Base-by-base conservation (phyloP, 306 rosid species). In the Castanospermum australe region DNA sequence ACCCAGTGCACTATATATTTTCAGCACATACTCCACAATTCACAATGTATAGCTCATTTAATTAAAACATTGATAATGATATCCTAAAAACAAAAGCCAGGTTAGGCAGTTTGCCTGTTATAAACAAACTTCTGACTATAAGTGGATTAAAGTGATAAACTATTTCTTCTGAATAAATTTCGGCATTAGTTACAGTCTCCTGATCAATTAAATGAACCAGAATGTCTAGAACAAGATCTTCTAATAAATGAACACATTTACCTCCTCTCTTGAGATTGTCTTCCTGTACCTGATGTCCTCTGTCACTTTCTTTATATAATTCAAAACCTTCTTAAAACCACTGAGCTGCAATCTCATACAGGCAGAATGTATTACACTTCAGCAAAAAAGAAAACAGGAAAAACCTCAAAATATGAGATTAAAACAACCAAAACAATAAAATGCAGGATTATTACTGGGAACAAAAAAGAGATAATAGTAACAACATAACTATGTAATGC, bases 311-410 rank as follows among this genome's bases (percentile, higher is more conserved):
- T 96, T 96, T 8, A 90, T 90, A 84, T 96, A 93, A 82, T 96
- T 96, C 84, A 96, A 50, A 78, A 96, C 99, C 84, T 96, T 96
- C 90, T 96, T 96, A 73, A 91, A 96, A 78, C 99, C 99, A 64
- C 97, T 93, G 77, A 96, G 98, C 99, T 96, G 98, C 89, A 86
- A 83, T 81, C 64, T 35, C 85, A 78, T 45, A 75, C 7, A 82
- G 11, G 83, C 33, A 79, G 39, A 76, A 88, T 51, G 33, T 74
- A 82, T 42, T 66, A 68, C 72, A 77, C 61, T 84, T 78, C 50
- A 81, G 83, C 44, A 67, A 61, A 11, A 65, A 44, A 35, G 71
- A 60, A 25, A 61, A 42, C 54, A 45, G 10, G 55, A 74, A 81
- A 71, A 83, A 67, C 71, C 24, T 30, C 54, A n/a, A 54, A 61